Evolutionary conservation across 192 early-diverging fungal species (phyloP), one percentile per base, ranked within the genome.

Genomic region (Jimgerdemannia flammicorona): DNA sequence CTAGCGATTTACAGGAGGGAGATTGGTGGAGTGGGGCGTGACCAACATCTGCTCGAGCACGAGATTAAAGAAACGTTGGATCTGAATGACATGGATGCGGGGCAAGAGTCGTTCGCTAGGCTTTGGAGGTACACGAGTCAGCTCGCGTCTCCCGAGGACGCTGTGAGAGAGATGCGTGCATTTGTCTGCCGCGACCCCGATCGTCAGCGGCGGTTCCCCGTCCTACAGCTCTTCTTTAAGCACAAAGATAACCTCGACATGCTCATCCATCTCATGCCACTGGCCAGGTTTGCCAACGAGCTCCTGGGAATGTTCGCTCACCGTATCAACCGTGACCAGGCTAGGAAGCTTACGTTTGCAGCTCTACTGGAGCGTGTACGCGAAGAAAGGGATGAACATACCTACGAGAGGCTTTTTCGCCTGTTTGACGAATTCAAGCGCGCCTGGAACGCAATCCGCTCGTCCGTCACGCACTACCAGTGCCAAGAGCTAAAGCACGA

Each of bases 211-310:
- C 14, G 18, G 39, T 76, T 73, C 67, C 75, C 75, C 20, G 65
- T 73, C 20, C 4, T 76, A n/a, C n/a, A 63, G 6, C 29, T 76
- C 17, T 76, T 73, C 14, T 71, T 76, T 19, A 66, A 70, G 64
- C 41, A 76, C 54, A 64, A 74, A 41, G 40, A 76, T 40, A 3
- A 65, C 40, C 40, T 76, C 63, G 9, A 29, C 3, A 10, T 65
- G 17, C 14, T 76, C 7, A 10, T 65, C 44, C 40, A 74, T 72
- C n/a, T 76, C 49, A 59, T 59, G 49, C 49, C 70, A 18, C 64
- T 76, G 11, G 75, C 64, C 4, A 76, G 72, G 44, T 76, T 76
- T 17, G 40, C 44, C 4, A 69, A 73, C 43, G 44, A 66, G 49
- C 18, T 76, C 4, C 40, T 43, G 18, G 29, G 29, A 17, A 40